Evolutionary conservation across 1,284 basidiomycete genomes (phyloP), one percentile per base, ranked within the genome.

Genomic region (Serendipita sp.): DNA sequence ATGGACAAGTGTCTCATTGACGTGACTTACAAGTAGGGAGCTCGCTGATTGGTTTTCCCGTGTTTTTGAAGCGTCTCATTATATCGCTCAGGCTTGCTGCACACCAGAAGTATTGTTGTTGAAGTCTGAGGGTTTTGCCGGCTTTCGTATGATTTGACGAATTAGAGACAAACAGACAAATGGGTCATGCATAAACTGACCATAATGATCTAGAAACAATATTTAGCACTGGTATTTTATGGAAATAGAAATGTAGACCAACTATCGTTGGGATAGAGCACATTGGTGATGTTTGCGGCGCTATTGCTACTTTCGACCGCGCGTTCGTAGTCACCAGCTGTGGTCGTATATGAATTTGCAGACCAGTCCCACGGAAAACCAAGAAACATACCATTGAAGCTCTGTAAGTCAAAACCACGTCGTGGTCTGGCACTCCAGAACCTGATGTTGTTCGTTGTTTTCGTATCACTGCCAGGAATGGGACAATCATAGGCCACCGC

Each of bases 401-500:
- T 88, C 73, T 91, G 88, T 66, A 96, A 74, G 74, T 96, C 92
- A 71, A 96, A 96, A 1, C 91, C 91, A 69, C 90, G 79, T 77
- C 92, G 91, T 34, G 92, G 90, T 73, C 87, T 90, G 69, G 88
- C 74, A 81, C 78, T 88, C 88, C 87, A 91, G 15, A 91, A 76
- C 65, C 88, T 76, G 61, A 88, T 71, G 71, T 88, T 88, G 74
- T 90, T 90, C 63, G 86, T 89, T 63, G 82, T 88, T 74, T 78
- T 82, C 61, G 85, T 88, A 41, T 78, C 78, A 72, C 85, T 92
- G 4, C 93, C 93, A 2, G 93, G 92, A 67, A 96, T 88, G 76
- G 92, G 93, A 17, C 88, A 84, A 70, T 93, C 92, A 70, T 93
- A 93, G 0, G 92, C 93, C 49, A 92, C 80, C 1, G 93, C 93